Evolutionary conservation across 805 yeast species (phyloP).

Genomic region (Myxozyma sirexii): DNA sequence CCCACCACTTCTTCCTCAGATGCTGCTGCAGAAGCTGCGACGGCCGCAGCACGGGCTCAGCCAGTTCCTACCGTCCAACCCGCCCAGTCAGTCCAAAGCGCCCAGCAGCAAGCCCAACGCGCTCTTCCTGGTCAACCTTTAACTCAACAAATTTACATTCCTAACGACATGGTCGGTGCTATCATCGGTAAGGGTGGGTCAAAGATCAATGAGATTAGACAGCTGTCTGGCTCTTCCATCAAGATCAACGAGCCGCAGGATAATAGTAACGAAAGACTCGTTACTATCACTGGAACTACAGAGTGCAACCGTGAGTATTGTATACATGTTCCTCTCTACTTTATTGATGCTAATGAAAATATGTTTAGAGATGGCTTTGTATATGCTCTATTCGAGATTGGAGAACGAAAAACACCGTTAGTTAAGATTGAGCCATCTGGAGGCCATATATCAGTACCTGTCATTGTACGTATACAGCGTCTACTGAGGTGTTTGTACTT

Average conservation of each 20-base stretch:
- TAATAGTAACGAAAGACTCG: slow-evolving; percentile 37
- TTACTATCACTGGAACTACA: slow-evolving; percentile 33
- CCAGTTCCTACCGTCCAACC: slow-evolving; percentile 15
- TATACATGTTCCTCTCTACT: neutral
- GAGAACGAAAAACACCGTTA: slow-evolving; percentile 39
- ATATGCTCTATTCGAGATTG: slow-evolving; percentile 37
- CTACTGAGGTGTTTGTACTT: too few relatives aligned
- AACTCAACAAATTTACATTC: slow-evolving; percentile 72
- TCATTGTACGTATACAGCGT: too few relatives aligned
- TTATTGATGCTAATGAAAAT: neutral
- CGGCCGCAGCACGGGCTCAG: too few relatives aligned
- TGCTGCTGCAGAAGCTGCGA: neutral
- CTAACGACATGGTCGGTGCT: slow-evolving; percentile 77
- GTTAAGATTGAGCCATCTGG: neutral
- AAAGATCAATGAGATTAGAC: slow-evolving; percentile 75
- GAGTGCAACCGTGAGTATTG: slow-evolving; percentile 29
- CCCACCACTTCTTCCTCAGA: slow-evolving; percentile 1
- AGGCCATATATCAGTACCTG: too few relatives aligned
- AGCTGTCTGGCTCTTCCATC: slow-evolving; percentile 73
- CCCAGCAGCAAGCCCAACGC: slow-evolving; percentile 29
- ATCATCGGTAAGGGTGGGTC: slow-evolving; percentile 87
- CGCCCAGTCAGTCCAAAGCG: slow-evolving; percentile 23
- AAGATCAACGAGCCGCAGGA: slow-evolving; percentile 53
- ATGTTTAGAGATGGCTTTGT: slow-evolving; percentile 37
- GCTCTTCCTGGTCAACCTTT: slow-evolving; percentile 37